Base-by-base conservation (phyloP, 2,329 filamentous ascomycete species). In the Plenodomus lindquistii region DNA sequence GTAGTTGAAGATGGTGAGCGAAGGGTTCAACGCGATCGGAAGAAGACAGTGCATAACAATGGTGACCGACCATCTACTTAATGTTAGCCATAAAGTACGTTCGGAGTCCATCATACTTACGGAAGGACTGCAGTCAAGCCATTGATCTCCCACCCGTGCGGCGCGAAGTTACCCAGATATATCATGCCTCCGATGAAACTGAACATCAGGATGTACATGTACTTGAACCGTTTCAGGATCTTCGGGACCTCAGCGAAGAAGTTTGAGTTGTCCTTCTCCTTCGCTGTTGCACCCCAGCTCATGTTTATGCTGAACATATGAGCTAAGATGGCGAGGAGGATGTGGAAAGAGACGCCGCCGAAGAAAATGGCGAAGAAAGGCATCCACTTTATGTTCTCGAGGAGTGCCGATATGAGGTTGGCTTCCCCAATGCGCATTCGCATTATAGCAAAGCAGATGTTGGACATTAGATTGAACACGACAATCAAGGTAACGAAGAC, bases 281-380 rank as follows among this genome's bases (percentile, higher is more conserved):
- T 94, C 39, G 85, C 82, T 1, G 89, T 94, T 2, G 89, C 85
- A 42, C 89, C 89, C 89, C 89, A 93, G 2, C 82, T 84, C 87
- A 93, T 93, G 73, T 93, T 81, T 66, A 93, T 85, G 74, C 88
- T 85, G 68, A 93, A 90, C 85, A 93, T 90, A 75, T 94, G 89
- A 1, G 85, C 80, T 38, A 92, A 75, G 40, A 94, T 78, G 4
- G 89, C 89, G 70, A 91, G 85, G 21, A 84, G 88, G 47, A 94
- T 83, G 74, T 93, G 89, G 41, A 94, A 81, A 1, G 85, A 89
- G 38, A 93, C 79, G 27, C 89, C 89, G 41, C 89, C 89, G 19
- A 94, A 79, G 79, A 93, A 94, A 69, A 93, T 86, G 57, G 85
- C 85, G 44, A 91, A 78, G 75, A 85, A 77, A 7, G 80, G 79